Evolutionary conservation across 805 yeast species (phyloP).

Genomic region (Candida jianshihensis): DNA sequence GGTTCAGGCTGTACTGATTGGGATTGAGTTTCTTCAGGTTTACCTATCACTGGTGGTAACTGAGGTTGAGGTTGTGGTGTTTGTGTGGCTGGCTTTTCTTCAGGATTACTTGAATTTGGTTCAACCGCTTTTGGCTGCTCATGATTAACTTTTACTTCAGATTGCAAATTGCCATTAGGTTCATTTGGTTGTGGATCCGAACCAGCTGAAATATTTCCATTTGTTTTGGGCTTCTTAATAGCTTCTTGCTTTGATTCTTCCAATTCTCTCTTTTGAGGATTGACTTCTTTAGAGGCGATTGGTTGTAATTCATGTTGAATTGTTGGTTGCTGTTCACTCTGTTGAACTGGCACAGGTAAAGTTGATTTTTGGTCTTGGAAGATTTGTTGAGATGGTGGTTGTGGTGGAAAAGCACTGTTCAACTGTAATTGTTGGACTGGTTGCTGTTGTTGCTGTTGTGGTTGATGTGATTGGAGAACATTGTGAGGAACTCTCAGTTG

Average conservation of each 20-base stretch:
- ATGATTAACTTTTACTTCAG: not conserved
- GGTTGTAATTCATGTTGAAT: too few species aligned
- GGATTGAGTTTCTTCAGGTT: not conserved
- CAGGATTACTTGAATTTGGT: constrained; percentile 1
- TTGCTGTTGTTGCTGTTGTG: constrained; percentile 30
- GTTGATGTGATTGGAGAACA: constrained; percentile 39
- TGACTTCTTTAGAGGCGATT: not conserved
- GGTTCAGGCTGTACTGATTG: too few species aligned
- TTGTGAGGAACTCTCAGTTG: constrained; percentile 59
- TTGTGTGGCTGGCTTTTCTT: not conserved
- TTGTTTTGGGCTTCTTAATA: constrained; percentile 6
- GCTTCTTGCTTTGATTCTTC: constrained; percentile 3
- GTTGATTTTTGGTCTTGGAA: constrained; percentile 3
- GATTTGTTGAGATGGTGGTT: constrained; percentile 6
- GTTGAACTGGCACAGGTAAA: not conserved
- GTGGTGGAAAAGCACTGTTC: constrained; percentile 10
- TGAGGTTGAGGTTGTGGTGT: too few species aligned
- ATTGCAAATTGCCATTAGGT: not conserved
- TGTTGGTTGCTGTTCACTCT: constrained; percentile 1
- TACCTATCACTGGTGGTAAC: too few species aligned
- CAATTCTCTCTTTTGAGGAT: constrained; percentile 7
- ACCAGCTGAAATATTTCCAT: not conserved
- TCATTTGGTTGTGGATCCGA: too few species aligned
- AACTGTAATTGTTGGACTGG: constrained; percentile 19
- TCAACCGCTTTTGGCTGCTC: not conserved